These are phyloP conservation scores for Rhodotorula diobovata DNA, from an alignment of 768 basidiomycete genomes.

Conservation along the genomic window DNA sequence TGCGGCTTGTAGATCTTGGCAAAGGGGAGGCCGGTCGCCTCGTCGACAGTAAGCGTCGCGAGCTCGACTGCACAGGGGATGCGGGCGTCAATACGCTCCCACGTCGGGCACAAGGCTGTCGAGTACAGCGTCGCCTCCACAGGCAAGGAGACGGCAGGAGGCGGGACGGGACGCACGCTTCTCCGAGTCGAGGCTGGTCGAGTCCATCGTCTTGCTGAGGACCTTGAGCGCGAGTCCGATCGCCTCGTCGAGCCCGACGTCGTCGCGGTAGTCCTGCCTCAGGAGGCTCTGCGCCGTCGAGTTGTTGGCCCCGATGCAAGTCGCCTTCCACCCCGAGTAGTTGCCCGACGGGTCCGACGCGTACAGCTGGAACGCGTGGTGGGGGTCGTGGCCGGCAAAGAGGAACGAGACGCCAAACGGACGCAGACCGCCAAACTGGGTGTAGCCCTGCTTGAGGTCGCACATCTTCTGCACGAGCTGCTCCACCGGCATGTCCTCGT, in stretches of 20 bases:
- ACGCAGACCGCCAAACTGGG: conserved; percentile 94
- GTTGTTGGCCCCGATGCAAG: conserved; percentile 97
- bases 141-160: background rate
- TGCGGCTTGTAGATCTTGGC: conserved; percentile 43
- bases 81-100: background rate
- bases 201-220: conserved; percentile 99
- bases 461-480: conserved; percentile 87
- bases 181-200: conserved; percentile 90
- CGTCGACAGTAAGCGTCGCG: conserved; percentile 83
- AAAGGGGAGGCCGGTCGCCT: conserved; percentile 47
- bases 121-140: background rate
- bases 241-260: conserved; percentile 82
- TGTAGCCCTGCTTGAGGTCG: conserved; percentile 97
- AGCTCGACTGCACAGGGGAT: conserved; percentile 69
- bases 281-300: conserved; percentile 89
- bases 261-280: conserved; percentile 98
- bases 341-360: conserved; percentile 98
- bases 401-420: conserved; percentile 96
- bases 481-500: conserved; percentile 97
- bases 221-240: conserved; percentile 84
- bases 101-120: background rate
- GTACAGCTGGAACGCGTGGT: conserved; percentile 94
- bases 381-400: conserved; percentile 93
- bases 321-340: conserved; percentile 96
- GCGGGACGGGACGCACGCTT: conserved; percentile 62